Conservation (phyloP, 2,329 filamentous ascomycete species). For the Colletotrichum limetticola region DNA sequence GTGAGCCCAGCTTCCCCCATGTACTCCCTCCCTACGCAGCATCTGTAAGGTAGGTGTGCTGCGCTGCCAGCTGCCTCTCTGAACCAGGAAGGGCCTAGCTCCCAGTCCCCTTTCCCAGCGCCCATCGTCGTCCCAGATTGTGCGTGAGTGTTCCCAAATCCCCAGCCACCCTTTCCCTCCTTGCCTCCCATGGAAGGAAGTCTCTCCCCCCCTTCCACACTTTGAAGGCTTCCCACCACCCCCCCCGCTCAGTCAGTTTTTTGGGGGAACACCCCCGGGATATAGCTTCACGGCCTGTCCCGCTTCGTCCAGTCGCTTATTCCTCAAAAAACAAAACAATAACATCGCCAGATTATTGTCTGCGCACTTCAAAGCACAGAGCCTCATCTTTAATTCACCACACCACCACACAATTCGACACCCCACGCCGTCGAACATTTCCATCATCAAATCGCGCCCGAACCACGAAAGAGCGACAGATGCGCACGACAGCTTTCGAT, state of each 20-base stretch:
- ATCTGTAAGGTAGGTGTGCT: not conserved
- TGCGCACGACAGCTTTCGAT: conserved; percentile 27
- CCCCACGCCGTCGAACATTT: not conserved
- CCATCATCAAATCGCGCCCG: not conserved
- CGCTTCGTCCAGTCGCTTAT: conserved; percentile 17
- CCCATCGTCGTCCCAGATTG: conserved; percentile 13
- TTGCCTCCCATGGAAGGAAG: not conserved
- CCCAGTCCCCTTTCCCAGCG: not conserved
- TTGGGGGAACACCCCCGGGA: conserved; percentile 21
- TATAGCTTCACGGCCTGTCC: conserved; percentile 36
- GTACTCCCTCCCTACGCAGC: too few species aligned
- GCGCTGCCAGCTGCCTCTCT: not conserved
- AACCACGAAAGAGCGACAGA: conserved; percentile 8
- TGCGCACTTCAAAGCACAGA: conserved; percentile 5
- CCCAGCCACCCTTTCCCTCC: conserved; percentile 23
- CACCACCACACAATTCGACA: not conserved
- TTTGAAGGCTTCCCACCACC: not conserved
- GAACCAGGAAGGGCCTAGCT: conserved; percentile 3
- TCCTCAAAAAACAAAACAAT: conserved; percentile 37
- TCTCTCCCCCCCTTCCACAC: not conserved
- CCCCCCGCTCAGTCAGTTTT: conserved; percentile 20
- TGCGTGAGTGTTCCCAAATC: not conserved
- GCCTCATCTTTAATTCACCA: conserved; percentile 11
- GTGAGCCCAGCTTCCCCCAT: not conserved
- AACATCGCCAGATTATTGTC: conserved; percentile 29